A percentile compares a stretch with the other conserved stretches of the same genome.
Conservation (phyloP, 768 basidiomycete genomes). For the Auriscalpium vulgare region DNA sequence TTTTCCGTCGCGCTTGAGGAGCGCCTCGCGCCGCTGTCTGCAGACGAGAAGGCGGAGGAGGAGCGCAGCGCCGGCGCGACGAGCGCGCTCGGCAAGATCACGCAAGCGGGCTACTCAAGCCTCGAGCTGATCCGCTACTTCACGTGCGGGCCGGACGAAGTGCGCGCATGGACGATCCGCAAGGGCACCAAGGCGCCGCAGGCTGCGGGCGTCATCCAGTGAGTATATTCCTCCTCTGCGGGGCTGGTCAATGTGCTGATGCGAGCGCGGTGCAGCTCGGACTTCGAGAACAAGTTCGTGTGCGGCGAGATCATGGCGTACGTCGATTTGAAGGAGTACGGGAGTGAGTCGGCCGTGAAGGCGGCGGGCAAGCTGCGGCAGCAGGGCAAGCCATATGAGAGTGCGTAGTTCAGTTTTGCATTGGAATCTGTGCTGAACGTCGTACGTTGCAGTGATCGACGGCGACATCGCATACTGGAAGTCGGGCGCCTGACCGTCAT, state of each 20-base stretch:
- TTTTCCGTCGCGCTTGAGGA: constrained; percentile 97
- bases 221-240: constrained; percentile 21
- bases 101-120: constrained; percentile 83
- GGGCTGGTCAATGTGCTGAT: no score
- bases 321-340: constrained; percentile 84
- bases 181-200: constrained; percentile 92
- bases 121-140: constrained; percentile 95
- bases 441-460: constrained; percentile 53
- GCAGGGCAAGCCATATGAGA: constrained; percentile 96
- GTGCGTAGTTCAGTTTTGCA: constrained; percentile 34
- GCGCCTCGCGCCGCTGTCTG: constrained; percentile 55
- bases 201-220: constrained; percentile 98
- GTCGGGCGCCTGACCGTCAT: constrained; percentile 39
- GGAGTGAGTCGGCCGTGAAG: constrained; percentile 86
- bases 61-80: constrained; percentile 69
- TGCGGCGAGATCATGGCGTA: constrained; percentile 96
- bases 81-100: constrained; percentile 86
- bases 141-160: constrained; percentile 95
- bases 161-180: constrained; percentile 96
- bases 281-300: constrained; percentile 97
- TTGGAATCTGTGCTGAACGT: background rate
- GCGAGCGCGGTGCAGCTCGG: constrained; percentile 45
- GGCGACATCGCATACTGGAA: constrained; percentile 95
- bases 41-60: constrained; percentile 62
- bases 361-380: constrained; percentile 92